Evolutionary conservation across 176 grass and related monocot species (phyloP).

Genomic region (Poa pratensis): DNA sequence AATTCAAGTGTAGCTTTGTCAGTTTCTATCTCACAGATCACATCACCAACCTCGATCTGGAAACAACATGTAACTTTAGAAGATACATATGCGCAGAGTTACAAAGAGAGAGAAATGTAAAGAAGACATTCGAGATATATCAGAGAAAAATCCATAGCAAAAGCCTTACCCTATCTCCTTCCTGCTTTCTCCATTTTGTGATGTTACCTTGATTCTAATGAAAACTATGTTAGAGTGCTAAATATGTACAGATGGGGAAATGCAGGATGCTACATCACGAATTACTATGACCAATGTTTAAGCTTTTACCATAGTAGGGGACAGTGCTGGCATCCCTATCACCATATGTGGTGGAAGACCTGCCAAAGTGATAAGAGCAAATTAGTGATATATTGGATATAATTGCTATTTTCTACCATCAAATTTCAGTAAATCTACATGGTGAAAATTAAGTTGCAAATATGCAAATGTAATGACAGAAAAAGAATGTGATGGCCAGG

Average conservation of each 20-base stretch:
- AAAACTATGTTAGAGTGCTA: constrained; percentile 34
- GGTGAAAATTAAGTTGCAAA: background rate
- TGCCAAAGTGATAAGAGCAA: constrained; percentile 40
- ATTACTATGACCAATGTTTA: constrained; percentile 36
- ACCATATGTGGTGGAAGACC: constrained; percentile 82
- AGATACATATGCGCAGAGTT: background rate
- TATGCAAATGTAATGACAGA: constrained; percentile 29
- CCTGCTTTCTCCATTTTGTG: constrained; percentile 93
- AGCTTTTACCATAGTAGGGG: constrained; percentile 85
- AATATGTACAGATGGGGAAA: constrained; percentile 41
- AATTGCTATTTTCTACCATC: background rate
- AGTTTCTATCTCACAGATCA: constrained; percentile 98
- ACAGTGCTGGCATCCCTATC: constrained; percentile 90
- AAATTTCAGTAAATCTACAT: background rate
- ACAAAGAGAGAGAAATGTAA: background rate
- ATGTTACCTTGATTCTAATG: constrained; percentile 98
- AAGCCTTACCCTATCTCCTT: constrained; percentile 88
- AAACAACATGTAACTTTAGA: constrained; percentile 35
- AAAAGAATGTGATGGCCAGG: background rate
- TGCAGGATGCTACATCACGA: constrained; percentile 11
- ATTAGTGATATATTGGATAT: constrained; percentile 16
- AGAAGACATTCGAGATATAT: constrained; percentile 15
- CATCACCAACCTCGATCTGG: constrained; percentile 96
- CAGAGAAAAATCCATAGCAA: constrained; percentile 18
- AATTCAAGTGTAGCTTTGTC: constrained; percentile 98